phyloP scores from a whole-genome alignment of 441 rosid genomes.

The Pelargonium myrrhifolium region DNA sequence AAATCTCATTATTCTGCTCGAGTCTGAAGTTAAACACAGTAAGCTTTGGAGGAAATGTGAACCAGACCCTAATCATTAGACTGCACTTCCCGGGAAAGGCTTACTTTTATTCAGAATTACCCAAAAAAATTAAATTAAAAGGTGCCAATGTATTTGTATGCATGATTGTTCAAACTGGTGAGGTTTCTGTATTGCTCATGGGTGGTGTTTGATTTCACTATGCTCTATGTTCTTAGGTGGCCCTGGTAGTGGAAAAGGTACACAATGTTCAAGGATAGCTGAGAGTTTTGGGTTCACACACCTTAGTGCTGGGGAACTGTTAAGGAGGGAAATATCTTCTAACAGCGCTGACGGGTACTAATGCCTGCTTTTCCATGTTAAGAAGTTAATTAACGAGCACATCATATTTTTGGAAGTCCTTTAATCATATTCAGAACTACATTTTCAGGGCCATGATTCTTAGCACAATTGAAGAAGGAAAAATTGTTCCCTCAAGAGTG shows the following conservation, averaged over 20 bases:
- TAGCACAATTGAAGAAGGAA: slow-evolving; percentile 57
- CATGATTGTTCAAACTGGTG: not conserved
- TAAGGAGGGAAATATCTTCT: slow-evolving; percentile 53
- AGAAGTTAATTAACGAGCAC: slow-evolving; percentile 3
- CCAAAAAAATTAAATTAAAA: no score
- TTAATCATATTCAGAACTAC: slow-evolving; percentile 14
- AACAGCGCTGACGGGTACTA: slow-evolving; percentile 51
- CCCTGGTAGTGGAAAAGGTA: slow-evolving; percentile 80
- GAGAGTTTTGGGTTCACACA: slow-evolving; percentile 55
- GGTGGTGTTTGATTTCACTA: not conserved
- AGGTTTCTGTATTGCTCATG: slow-evolving; percentile 4
- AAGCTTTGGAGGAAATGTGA: no score
- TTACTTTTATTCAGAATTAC: not conserved
- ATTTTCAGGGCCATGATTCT: slow-evolving; percentile 54
- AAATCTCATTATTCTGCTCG: no score
- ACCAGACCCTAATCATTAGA: not conserved
- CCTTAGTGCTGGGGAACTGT: slow-evolving; percentile 71
- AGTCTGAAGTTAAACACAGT: no score
- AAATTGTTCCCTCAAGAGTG: slow-evolving; percentile 68
- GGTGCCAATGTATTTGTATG: not conserved
- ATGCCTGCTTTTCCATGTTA: not conserved
- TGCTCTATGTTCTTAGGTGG: slow-evolving; percentile 39
- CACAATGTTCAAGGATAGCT: slow-evolving; percentile 55
- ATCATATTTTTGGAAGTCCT: slow-evolving; percentile 13
- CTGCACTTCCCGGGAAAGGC: not conserved